Conservation (phyloP, 2,329 filamentous ascomycete species). For the Teratosphaeria zuluensis region DNA sequence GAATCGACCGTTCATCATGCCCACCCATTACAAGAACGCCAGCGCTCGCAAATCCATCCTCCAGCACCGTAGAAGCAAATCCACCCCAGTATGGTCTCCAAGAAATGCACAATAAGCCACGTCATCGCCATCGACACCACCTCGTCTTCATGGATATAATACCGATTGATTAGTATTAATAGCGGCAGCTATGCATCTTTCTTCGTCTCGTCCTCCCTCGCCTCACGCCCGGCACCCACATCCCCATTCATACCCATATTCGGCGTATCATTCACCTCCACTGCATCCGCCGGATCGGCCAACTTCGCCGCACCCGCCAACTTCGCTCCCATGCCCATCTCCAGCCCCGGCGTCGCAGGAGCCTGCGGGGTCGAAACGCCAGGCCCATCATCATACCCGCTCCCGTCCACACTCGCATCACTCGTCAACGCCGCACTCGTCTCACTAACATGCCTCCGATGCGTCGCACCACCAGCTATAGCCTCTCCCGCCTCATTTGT, state of each 20-base stretch:
- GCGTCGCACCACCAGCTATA: neutral
- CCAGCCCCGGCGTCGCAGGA: constrained; percentile 4
- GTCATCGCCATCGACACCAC: neutral
- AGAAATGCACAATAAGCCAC: neutral
- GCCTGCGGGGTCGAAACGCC: neutral
- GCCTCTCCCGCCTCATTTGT: neutral
- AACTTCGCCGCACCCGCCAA: neutral
- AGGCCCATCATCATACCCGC: neutral
- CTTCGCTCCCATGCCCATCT: neutral
- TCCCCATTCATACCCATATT: neutral
- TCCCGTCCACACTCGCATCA: neutral
- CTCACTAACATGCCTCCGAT: neutral
- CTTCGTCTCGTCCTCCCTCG: neutral
- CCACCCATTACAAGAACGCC: neutral
- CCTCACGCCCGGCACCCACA: neutral
- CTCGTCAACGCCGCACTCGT: neutral
- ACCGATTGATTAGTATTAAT: neutral
- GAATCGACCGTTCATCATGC: neutral
- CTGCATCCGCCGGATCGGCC: neutral
- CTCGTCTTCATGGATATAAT: neutral
- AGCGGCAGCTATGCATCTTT: neutral
- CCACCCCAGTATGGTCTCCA: neutral
- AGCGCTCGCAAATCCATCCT: neutral
- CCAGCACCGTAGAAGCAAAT: neutral
- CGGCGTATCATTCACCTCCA: neutral